A percentile compares a stretch with the other conserved stretches of the same genome.
phyloP scores from a whole-genome alignment of 768 basidiomycete species.

The Lactarius pseudohatsudake region DNA sequence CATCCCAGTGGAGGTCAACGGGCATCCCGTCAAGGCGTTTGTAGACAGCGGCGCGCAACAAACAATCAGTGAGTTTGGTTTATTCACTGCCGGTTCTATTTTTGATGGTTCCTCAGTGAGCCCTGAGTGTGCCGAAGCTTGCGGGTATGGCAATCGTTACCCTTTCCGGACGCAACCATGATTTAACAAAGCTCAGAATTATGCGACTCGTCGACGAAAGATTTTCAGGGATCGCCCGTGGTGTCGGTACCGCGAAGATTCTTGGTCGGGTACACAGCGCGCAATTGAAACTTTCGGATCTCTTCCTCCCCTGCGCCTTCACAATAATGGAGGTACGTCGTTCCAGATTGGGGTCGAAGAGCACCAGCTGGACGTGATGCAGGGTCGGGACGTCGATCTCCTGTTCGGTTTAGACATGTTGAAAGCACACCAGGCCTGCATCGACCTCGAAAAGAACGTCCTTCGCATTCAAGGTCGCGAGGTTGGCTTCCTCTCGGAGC shows the following conservation, averaged over 20 bases:
- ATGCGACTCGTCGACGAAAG: conserved; percentile 91
- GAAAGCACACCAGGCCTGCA: conserved; percentile 93
- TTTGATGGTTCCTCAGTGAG: conserved; percentile 57
- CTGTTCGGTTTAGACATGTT: conserved; percentile 99
- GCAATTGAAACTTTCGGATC: conserved; percentile 83
- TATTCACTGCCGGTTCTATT: conserved; percentile 7
- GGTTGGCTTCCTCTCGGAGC: conserved; percentile 87
- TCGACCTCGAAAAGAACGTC: conserved; percentile 87
- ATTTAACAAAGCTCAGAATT: conserved; percentile 48
- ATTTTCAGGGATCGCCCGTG: conserved; percentile 86
- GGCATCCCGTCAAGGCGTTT: conserved; percentile 87
- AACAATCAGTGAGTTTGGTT: conserved; percentile 77
- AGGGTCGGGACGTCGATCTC: conserved; percentile 94
- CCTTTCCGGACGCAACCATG: conserved; percentile 24
- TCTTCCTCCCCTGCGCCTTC: conserved; percentile 86
- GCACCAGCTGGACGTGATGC: conserved; percentile 2
- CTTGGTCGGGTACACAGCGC: conserved; percentile 93
- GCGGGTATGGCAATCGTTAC: conserved; percentile 56
- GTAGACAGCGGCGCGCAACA: conserved; percentile 97
- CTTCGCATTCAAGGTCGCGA: conserved; percentile 92
- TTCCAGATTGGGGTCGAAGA: not conserved
- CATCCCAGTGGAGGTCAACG: conserved; percentile 91
- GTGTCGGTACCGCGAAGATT: conserved; percentile 93
- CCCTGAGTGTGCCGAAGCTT: conserved; percentile 87
- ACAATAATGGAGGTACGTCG: conserved; percentile 88